Evolutionary conservation across 345 rosid species (phyloP).

Genomic region (Acer negundo): DNA sequence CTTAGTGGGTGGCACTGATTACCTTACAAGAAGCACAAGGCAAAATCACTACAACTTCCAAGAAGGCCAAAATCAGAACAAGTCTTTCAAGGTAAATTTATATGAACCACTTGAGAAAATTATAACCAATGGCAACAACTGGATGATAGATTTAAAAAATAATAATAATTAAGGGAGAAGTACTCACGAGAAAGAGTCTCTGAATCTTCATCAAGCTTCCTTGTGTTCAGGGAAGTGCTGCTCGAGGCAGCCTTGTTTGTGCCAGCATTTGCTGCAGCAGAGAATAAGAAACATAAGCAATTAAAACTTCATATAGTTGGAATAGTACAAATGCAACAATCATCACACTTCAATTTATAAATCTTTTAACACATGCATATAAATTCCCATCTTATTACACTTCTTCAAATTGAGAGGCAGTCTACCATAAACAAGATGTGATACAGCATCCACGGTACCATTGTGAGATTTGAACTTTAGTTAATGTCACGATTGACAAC

Average conservation of each 20-base stretch:
- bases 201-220: constrained; percentile 91
- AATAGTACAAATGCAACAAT: background rate
- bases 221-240: constrained; percentile 86
- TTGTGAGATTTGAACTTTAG: background rate
- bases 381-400: background rate
- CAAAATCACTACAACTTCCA: background rate
- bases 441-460: background rate
- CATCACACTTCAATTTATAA: background rate
- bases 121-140: background rate
- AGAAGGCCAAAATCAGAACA: background rate
- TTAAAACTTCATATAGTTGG: background rate
- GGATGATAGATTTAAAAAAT: background rate
- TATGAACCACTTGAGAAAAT: background rate
- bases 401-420: background rate
- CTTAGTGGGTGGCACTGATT: background rate
- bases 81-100: background rate
- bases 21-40: background rate
- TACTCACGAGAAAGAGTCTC: constrained; percentile 92
- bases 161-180: background rate
- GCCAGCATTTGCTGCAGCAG: constrained; percentile 73
- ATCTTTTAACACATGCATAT: background rate
- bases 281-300: constrained; percentile 1
- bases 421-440: background rate
- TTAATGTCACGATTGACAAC: background rate
- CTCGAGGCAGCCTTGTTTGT: constrained; percentile 92